phyloP scores from a whole-genome alignment of 208 protist genomes.

The Strigomonas galati region DNA sequence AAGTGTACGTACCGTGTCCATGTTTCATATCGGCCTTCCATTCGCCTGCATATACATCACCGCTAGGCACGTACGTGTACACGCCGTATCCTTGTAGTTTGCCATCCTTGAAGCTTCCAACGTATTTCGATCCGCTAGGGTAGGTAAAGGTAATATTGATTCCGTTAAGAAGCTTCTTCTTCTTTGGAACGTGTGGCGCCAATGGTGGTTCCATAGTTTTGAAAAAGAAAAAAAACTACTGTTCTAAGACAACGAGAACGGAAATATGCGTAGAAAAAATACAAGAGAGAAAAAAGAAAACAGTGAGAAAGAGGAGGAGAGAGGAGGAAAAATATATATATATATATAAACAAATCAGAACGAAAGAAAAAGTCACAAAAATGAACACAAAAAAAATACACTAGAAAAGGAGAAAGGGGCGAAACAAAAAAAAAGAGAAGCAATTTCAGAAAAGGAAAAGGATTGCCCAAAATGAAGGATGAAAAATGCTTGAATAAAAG shows the following conservation, averaged over 20 bases:
- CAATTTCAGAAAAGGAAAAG: no score
- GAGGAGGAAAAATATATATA: not conserved
- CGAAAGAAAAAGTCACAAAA: not conserved
- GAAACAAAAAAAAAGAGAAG: not conserved
- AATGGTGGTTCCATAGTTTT: not conserved
- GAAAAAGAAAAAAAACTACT: not conserved
- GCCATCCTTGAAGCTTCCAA: conserved; percentile 48
- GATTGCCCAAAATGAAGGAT: no score
- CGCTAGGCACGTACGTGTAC: conserved; percentile 47
- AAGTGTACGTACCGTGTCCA: conserved; percentile 62
- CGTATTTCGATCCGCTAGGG: conserved; percentile 50
- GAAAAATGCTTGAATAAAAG: not conserved
- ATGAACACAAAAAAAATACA: no score
- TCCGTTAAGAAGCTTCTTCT: conserved; percentile 50
- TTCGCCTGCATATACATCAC: conserved; percentile 65
- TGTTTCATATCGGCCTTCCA: conserved; percentile 66
- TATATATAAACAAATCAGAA: not conserved
- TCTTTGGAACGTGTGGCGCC: conserved; percentile 19
- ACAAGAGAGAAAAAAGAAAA: not conserved
- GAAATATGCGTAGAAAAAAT: no score
- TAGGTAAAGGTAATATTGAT: conserved; percentile 48
- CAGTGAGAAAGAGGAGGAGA: not conserved
- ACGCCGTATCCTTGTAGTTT: conserved; percentile 54
- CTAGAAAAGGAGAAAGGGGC: not conserved
- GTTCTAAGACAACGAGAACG: not conserved